Conservation (phyloP, 495 filamentous ascomycete genomes). For the Hypoxylon rickii region DNA sequence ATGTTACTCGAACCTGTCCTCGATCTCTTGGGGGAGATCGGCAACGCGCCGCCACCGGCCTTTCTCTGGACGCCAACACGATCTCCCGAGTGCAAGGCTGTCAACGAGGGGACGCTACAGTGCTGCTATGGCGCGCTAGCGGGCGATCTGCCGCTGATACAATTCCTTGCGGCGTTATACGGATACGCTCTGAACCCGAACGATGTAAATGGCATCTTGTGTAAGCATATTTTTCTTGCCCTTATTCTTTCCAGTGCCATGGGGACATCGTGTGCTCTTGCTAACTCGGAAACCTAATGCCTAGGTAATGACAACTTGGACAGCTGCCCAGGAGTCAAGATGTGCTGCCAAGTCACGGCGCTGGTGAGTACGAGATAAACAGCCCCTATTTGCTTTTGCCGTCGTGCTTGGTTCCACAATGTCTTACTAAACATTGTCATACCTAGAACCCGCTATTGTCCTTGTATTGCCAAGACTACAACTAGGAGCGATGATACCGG, state of each 20-base stretch:
- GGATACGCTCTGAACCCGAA: slow-evolving; percentile 42
- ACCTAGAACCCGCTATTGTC: slow-evolving; percentile 32
- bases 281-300: too few species aligned
- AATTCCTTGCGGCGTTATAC: slow-evolving; percentile 23
- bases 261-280: too few species aligned
- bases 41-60: slow-evolving; percentile 7
- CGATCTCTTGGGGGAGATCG: slow-evolving; percentile 8
- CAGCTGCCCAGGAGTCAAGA: slow-evolving; percentile 29
- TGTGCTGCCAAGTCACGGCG: slow-evolving; percentile 43
- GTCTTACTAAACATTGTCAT: neutral
- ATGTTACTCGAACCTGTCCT: slow-evolving; percentile 3
- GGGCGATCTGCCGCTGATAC: slow-evolving; percentile 38
- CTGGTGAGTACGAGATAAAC: slow-evolving; percentile 29
- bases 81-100: slow-evolving; percentile 34
- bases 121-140: slow-evolving; percentile 40
- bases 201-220: slow-evolving; percentile 40
- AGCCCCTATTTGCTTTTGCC: neutral
- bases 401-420: neutral
- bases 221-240: slow-evolving; percentile 24
- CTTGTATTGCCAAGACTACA: slow-evolving; percentile 32
- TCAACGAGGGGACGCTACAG: slow-evolving; percentile 36
- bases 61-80: slow-evolving; percentile 24
- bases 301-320: slow-evolving; percentile 21
- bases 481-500: neutral
- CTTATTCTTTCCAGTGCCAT: too few species aligned